These are phyloP conservation scores for Dillenia suffruticosa DNA, from an alignment of 164 flowering plant genomes.

Conservation along the genomic window DNA sequence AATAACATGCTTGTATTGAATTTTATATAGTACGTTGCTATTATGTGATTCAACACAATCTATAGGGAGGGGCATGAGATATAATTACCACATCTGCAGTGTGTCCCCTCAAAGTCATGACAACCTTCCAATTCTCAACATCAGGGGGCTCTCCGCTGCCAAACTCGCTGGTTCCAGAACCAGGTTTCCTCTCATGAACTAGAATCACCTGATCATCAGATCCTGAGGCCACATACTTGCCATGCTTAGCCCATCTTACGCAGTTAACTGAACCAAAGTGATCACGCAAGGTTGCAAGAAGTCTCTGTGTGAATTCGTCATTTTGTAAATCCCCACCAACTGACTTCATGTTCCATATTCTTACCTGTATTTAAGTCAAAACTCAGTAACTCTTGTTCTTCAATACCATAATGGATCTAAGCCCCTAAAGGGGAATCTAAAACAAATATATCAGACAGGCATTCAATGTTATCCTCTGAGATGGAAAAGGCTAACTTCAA, in stretches of 20 bases:
- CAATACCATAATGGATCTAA: too few relatives aligned
- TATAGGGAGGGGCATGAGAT: too few relatives aligned
- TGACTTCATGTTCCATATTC: slow-evolving; percentile 95
- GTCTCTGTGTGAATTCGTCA: slow-evolving; percentile 57
- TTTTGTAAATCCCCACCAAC: slow-evolving; percentile 46
- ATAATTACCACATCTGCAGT: slow-evolving; percentile 98
- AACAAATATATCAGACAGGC: too few relatives aligned
- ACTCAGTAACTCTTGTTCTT: too few relatives aligned
- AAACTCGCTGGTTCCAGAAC: slow-evolving; percentile 98
- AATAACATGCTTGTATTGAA: too few relatives aligned
- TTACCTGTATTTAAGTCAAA: slow-evolving; percentile 45
- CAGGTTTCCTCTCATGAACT: slow-evolving; percentile 95
- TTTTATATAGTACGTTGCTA: too few relatives aligned
- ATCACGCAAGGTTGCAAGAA: slow-evolving; percentile 94
- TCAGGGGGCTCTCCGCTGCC: slow-evolving; percentile 99
- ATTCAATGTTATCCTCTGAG: too few relatives aligned
- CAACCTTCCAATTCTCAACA: slow-evolving; percentile 97
- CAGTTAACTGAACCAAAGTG: slow-evolving; percentile 99
- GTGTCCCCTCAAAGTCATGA: slow-evolving; percentile 94
- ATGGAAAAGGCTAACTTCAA: too few relatives aligned
- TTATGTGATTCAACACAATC: too few relatives aligned
- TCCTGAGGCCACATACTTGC: slow-evolving; percentile 88
- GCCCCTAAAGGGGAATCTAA: too few relatives aligned
- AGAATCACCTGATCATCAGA: slow-evolving; percentile 96
- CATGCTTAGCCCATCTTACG: slow-evolving; percentile 98